phyloP scores from a whole-genome alignment of 2,329 filamentous ascomycete species.

The Alternaria ventricosa region DNA sequence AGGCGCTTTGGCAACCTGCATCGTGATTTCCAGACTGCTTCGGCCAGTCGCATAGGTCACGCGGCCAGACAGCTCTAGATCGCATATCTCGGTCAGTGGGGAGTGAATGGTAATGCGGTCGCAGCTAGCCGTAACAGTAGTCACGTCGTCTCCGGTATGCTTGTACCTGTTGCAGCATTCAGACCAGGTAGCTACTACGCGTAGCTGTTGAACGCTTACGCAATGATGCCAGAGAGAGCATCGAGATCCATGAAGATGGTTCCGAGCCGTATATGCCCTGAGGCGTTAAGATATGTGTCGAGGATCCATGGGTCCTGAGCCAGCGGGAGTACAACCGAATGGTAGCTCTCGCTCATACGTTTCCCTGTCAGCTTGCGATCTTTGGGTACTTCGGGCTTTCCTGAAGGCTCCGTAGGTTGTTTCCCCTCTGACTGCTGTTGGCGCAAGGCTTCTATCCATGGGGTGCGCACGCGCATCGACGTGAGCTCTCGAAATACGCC shows the following conservation, averaged over 20 bases:
- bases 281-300: slow-evolving; percentile 78
- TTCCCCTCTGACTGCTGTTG: slow-evolving; percentile 54
- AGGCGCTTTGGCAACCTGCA: slow-evolving; percentile 73
- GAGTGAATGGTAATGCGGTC: slow-evolving; percentile 72
- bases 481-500: slow-evolving; percentile 66
- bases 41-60: slow-evolving; percentile 76
- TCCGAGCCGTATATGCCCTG: slow-evolving; percentile 74
- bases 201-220: slow-evolving; percentile 64
- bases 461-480: slow-evolving; percentile 60
- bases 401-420: slow-evolving; percentile 38
- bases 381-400: slow-evolving; percentile 43
- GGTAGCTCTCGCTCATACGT: slow-evolving; percentile 74
- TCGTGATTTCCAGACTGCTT: slow-evolving; percentile 75
- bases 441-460: slow-evolving; percentile 71
- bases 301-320: slow-evolving; percentile 77
- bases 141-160: slow-evolving; percentile 69
- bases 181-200: slow-evolving; percentile 36
- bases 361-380: slow-evolving; percentile 68
- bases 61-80: slow-evolving; percentile 73
- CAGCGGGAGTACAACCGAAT: slow-evolving; percentile 71
- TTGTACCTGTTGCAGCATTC: slow-evolving; percentile 59
- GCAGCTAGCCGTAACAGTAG: slow-evolving; percentile 69
- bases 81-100: slow-evolving; percentile 77
- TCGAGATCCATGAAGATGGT: slow-evolving; percentile 82
- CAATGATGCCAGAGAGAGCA: slow-evolving; percentile 76